Conservation (phyloP, 108 stramenopile genomes). For the Stephanodiscus triporus region DNA sequence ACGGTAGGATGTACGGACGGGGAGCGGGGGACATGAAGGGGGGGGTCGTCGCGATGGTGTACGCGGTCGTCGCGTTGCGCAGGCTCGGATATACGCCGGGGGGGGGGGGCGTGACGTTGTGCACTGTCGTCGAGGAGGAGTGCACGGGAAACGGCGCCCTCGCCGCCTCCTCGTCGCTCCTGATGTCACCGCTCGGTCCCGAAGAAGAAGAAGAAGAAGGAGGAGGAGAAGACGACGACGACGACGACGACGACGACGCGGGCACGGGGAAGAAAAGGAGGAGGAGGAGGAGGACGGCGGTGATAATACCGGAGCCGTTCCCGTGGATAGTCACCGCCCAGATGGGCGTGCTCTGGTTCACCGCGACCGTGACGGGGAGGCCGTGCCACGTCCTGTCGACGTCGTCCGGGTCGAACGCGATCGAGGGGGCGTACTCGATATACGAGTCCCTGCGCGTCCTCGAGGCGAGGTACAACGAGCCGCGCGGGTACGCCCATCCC, state of each 20-base stretch:
- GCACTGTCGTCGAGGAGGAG: constrained; percentile 37
- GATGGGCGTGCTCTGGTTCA: constrained; percentile 31
- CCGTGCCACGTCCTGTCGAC: constrained; percentile 33
- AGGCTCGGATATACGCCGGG: constrained; percentile 18
- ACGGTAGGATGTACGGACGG: constrained; percentile 28
- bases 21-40: constrained; percentile 39
- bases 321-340: constrained; percentile 30
- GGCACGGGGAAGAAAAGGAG: too few relatives aligned
- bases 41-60: constrained; percentile 23
- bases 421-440: constrained; percentile 26
- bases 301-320: constrained; percentile 37
- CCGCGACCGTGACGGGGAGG: constrained; percentile 19
- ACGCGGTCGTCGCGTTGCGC: constrained; percentile 24
- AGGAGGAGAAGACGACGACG: too few relatives aligned
- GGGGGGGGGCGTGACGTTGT: constrained; percentile 18
- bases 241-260: background rate
- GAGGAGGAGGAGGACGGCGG: constrained; percentile 8
- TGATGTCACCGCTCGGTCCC: too few relatives aligned
- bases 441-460: constrained; percentile 13
- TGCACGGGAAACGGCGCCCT: constrained; percentile 35
- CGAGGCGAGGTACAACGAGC: constrained; percentile 24
- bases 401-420: constrained; percentile 26
- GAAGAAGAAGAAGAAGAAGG: too few relatives aligned
- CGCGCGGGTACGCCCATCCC: constrained; percentile 4
- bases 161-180: constrained; percentile 10